phyloP scores from a whole-genome alignment of 768 basidiomycete species.

The Agaricus sinodeliciosus region DNA sequence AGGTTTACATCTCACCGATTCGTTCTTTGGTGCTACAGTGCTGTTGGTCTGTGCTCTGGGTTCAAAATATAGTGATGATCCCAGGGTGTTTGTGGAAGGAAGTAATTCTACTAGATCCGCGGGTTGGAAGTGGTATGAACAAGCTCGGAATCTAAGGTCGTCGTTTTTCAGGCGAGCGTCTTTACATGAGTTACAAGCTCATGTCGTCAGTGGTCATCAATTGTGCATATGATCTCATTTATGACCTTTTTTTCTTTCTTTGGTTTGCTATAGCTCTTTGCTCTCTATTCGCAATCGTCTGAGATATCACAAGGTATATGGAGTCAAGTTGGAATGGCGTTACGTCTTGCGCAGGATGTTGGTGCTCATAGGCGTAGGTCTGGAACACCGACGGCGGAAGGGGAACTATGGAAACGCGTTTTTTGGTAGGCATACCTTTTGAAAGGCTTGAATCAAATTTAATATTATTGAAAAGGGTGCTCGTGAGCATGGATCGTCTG shows the following conservation, averaged over 20 bases:
- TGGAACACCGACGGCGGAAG: conserved; percentile 37
- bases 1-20: conserved; percentile 43
- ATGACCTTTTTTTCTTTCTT: neutral
- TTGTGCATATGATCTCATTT: neutral
- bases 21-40: conserved; percentile 43
- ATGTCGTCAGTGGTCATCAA: conserved; percentile 36
- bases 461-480: conserved; percentile 31
- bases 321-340: conserved; percentile 59
- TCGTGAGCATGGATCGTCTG: conserved; percentile 41
- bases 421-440: conserved; percentile 37
- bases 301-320: conserved; percentile 50
- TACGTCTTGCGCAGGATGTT: conserved; percentile 70
- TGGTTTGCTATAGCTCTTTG: conserved; percentile 32
- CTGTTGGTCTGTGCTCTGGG: conserved; percentile 66
- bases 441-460: neutral
- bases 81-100: conserved; percentile 45
- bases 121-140: conserved; percentile 63
- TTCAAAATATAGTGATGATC: conserved; percentile 53
- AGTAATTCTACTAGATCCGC: conserved; percentile 35
- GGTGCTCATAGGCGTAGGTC: conserved; percentile 53
- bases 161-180: conserved; percentile 52
- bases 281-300: conserved; percentile 41
- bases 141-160: conserved; percentile 57
- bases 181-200: conserved; percentile 68
- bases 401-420: conserved; percentile 70